Base-by-base conservation (phyloP, 2,329 filamentous ascomycete genomes). In the Arachnopeziza araneosa region DNA sequence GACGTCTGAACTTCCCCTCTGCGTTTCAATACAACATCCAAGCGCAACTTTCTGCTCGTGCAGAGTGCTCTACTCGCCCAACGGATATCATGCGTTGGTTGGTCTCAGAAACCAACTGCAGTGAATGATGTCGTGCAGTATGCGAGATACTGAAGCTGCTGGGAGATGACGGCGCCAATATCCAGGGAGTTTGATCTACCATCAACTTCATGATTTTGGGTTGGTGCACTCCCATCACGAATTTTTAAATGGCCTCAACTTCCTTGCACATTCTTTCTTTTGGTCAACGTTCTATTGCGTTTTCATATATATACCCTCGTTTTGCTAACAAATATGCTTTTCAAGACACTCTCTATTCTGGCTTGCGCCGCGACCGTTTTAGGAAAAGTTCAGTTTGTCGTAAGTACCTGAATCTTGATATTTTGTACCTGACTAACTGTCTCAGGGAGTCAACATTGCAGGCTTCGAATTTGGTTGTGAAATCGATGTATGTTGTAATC, bases 381-480 rank as follows among this genome's bases (percentile, higher is more conserved):
- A 14, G 65, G 58, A 12, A 67, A 67, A 52, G 65, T 67, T 26
- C 63, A 67, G 52, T 67, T 60, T 57, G 63, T 67, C 61, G 65
- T 65, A 26, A 6, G 53, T 48, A 23, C 1, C 9, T 21, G 32
- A 24, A 24, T n/a, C 24, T 21, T 17, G 48, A 36, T 24, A 14
- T 36, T 8, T 52, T 44, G 6, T 1, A 21, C 21, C 22, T 55
- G n/a, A 49, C 48, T 52, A 14, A 36, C 9, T 22, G 8, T 32
- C 6, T 3, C 2, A 68, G 66, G 66, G 66, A 51, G 62, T 68
- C n/a, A 78, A 78, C 64, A 78, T 80, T 57, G 75, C 78, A 5
- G 78, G 78, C 4, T 77, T 77, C 59, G 78, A 80, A 59, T 79
- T 79, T 62, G 76, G 77, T 22, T 79, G 77, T 60, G 66, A 67